A percentile compares a stretch with the other conserved stretches of the same genome.
Conservation (phyloP, 768 basidiomycete genomes). For the Dioszegia hungarica region DNA sequence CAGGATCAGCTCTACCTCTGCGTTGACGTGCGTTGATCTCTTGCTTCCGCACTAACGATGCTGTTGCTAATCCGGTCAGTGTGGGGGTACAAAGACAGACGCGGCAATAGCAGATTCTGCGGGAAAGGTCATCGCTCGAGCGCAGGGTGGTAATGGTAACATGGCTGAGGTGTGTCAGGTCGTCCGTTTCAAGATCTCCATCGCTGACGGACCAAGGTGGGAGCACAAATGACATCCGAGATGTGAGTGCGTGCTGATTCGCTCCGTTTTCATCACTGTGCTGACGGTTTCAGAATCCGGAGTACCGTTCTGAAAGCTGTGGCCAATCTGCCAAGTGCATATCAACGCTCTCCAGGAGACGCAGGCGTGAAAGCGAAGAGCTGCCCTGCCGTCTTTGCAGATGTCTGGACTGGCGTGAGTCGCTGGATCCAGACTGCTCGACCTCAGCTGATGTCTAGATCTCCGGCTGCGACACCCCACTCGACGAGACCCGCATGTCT, state of each 20-base stretch:
- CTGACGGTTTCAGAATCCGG: conserved; percentile 23
- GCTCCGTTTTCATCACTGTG: not conserved
- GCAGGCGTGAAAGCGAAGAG: not conserved
- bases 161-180: conserved; percentile 64
- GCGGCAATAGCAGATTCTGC: conserved; percentile 61
- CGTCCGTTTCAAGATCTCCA: no score
- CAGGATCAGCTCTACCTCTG: conserved; percentile 21
- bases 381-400: conserved; percentile 15
- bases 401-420: conserved; percentile 32
- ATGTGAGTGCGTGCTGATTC: conserved; percentile 11
- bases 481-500: conserved; percentile 18
- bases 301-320: conserved; percentile 24
- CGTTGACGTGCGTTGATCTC: conserved; percentile 20
- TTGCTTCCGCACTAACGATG: not conserved
- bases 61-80: conserved; percentile 7
- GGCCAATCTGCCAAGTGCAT: not conserved
- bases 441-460: conserved; percentile 13
- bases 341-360: not conserved
- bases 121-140: conserved; percentile 65
- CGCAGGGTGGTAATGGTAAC: conserved; percentile 73
- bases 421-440: not conserved
- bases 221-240: conserved; percentile 11
- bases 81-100: conserved; percentile 79
- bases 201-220: conserved; percentile 7
- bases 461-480: conserved; percentile 25